Evolutionary conservation across 148 eudicot genomes (phyloP).

Genomic region (Cornus controversa): DNA sequence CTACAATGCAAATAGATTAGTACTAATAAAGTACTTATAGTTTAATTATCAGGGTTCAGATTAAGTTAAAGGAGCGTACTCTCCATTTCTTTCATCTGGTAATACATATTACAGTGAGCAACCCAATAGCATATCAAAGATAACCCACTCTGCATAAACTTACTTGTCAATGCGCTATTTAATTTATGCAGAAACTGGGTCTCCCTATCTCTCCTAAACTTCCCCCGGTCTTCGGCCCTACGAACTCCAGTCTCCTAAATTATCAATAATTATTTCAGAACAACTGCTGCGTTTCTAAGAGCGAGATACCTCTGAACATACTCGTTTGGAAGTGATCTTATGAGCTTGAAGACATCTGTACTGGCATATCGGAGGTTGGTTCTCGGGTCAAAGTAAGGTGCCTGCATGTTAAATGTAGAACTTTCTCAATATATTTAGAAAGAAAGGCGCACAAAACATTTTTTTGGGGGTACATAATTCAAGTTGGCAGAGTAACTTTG

Average conservation of each 20-base stretch:
- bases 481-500: too few relatives aligned
- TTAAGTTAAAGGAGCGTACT: neutral
- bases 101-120: neutral
- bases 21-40: too few relatives aligned
- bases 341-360: conserved; percentile 72
- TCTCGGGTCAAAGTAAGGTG: conserved; percentile 92
- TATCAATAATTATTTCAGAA: conserved; percentile 46
- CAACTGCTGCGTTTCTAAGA: conserved; percentile 89
- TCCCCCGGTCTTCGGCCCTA: too few relatives aligned
- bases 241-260: neutral
- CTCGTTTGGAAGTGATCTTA: conserved; percentile 85
- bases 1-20: too few relatives aligned
- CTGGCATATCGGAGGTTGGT: conserved; percentile 89
- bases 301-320: conserved; percentile 91
- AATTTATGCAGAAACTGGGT: neutral
- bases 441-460: neutral
- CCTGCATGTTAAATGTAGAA: conserved; percentile 39
- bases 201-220: too few relatives aligned
- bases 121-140: neutral
- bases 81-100: neutral
- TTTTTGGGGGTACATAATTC: neutral
- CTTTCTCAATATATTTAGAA: neutral
- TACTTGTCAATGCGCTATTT: neutral
- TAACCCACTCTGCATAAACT: neutral
- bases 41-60: too few relatives aligned